phyloP scores from a whole-genome alignment of 495 filamentous ascomycete genomes.

The Penicillium coffeae region DNA sequence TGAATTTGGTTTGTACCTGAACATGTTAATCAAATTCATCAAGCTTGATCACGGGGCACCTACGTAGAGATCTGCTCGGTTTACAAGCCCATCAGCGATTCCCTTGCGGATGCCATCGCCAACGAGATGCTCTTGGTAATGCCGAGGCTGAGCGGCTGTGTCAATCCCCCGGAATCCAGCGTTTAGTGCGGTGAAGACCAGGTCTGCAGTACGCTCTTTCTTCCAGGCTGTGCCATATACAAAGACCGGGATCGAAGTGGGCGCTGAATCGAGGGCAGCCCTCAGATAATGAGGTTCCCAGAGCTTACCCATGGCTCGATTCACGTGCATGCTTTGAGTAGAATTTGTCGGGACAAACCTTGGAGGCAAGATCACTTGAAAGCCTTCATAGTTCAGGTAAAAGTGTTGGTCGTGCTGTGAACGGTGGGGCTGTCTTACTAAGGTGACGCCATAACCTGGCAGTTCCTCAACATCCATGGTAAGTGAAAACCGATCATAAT shows the following conservation, averaged over 20 bases:
- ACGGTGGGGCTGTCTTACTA: too few relatives aligned
- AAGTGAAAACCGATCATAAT: too few relatives aligned
- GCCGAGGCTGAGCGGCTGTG: conserved; percentile 74
- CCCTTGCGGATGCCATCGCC: conserved; percentile 60
- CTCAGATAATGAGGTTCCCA: conserved; percentile 36
- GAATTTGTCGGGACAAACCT: too few relatives aligned
- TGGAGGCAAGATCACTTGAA: neutral
- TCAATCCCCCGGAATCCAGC: conserved; percentile 73
- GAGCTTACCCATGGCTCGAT: conserved; percentile 25
- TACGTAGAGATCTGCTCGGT: conserved; percentile 59
- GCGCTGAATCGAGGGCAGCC: conserved; percentile 22
- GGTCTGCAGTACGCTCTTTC: conserved; percentile 60
- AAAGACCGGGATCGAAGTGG: conserved; percentile 48
- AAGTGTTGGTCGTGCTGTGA: too few relatives aligned
- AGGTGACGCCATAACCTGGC: too few relatives aligned
- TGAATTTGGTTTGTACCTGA: conserved; percentile 82
- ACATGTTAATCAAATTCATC: too few relatives aligned
- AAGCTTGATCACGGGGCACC: conserved; percentile 14
- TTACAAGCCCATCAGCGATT: conserved; percentile 53
- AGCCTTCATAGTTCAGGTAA: neutral
- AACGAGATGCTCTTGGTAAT: conserved; percentile 73
- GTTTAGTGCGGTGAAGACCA: conserved; percentile 65
- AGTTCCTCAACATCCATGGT: too few relatives aligned
- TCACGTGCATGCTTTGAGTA: too few relatives aligned
- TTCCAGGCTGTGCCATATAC: conserved; percentile 92